Base-by-base conservation (phyloP, 192 early-diverging fungal species). In the Coemansia sp. region DNA sequence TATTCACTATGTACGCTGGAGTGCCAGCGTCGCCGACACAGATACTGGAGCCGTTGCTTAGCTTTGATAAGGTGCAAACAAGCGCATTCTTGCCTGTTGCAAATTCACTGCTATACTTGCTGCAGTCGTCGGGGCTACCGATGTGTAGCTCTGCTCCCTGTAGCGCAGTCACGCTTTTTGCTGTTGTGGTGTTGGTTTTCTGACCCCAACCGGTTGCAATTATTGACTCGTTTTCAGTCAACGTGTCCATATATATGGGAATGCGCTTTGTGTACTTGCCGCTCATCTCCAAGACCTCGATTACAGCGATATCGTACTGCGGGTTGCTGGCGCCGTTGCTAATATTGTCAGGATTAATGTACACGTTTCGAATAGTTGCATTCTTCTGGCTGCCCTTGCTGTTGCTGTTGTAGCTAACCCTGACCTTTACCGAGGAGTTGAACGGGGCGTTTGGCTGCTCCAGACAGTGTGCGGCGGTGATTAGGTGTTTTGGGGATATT, bases 381-480 rank as follows among this genome's bases (percentile, higher is more conserved):
- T 21, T 0, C 13, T 41, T 41, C 15, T 73, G 71, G 42, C 56
- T 11, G 46, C 15, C 56, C 21, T 32, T 47, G 22, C 6, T 43
- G 21, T 67, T 51, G 26, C 65, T 66, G 61, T 56, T 56, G 43
- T 63, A 73, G 8, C 71, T 65, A 15, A 73, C 21, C 36, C 5
- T 59, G 45, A 57, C 22, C 9, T 36, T n/a, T 32, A 40, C 43
- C 12, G 61, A 22, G 9, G n/a, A n/a, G 32, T 73, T 39, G 54
- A 48, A 56, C 22, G 52, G 51, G 11, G 45, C n/a, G 13, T n/a
- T 49, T 1, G 15, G 8, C 9, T 12, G 22, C 32, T 32, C 22
- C 41, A 73, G 49, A n/a, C 71, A 73, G 43, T 73, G 71, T 8
- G 65, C 71, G 1, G 71, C 71, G 19, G 71, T 73, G 45, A 73